Evolutionary conservation across 192 early-diverging fungal species (phyloP), one percentile per base, ranked within the genome.

Genomic region (Coemansia sp.): DNA sequence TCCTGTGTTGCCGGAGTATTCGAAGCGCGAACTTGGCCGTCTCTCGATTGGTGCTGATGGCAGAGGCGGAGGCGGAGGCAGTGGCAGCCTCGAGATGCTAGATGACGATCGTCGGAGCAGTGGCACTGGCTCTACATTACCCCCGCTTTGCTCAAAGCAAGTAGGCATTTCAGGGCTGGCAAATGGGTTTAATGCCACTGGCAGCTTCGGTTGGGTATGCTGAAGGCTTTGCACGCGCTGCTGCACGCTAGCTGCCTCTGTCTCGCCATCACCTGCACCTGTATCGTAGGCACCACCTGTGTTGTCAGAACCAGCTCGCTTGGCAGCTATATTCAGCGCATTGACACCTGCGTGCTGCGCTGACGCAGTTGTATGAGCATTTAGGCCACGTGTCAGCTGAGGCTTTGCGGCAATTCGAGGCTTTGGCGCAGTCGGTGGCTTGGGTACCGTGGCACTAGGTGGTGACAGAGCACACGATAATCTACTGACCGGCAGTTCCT

Each of bases 131-230:
- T 24, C 48, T 24, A 13, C 48, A 24, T 3, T 14, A 24, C 13
- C 11, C 14, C 13, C 51, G 26, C 14, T 5, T 16, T 55, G 51
- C 51, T 58, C 56, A 37, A 58, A 58, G 9, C 56, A 23, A 5
- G 34, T 55, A 1, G 64, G 21, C 28, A 79, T 68, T 39, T 79
- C 72, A 9, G 77, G 77, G 65, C 77, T 79, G 51, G 77, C 71
- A 79, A 79, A 79, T 10, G 77, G 77, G 26, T 79, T 79, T 1
- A 53, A 53, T 0, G 3, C 26, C 20, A 48, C 58, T 21, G 50
- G 45, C 18, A 18, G 53, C 26, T 46, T 11, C 43, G 20, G 43
- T 9, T 57, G 63, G 3, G 55, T 33, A 31, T 42, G 58, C n/a
- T 53, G 50, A 31, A 79, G 63, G 35, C 68, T 70, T 16, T 69